phyloP scores from a whole-genome alignment of 441 rosid genomes.

The Hura crepitans region DNA sequence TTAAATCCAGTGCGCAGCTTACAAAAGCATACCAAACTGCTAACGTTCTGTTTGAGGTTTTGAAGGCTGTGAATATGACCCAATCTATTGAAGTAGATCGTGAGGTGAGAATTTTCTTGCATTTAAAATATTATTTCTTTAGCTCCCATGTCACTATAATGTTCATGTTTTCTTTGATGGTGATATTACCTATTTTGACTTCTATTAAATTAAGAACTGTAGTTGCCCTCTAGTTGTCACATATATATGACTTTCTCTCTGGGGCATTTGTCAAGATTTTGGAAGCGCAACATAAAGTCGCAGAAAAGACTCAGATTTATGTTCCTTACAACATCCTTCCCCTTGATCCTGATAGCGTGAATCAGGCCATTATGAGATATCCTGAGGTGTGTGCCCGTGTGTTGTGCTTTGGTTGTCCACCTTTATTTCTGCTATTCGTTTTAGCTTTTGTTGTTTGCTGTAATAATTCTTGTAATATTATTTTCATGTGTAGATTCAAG shows the following conservation, averaged over 20 bases:
- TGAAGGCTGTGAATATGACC: conserved; percentile 89
- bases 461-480: conserved; percentile 2
- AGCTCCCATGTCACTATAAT: neutral
- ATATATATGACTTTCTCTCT: too few relatives aligned
- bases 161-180: neutral
- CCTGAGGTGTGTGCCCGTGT: conserved; percentile 74
- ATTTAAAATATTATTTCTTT: conserved; percentile 12
- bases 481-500: conserved; percentile 62
- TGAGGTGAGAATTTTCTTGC: conserved; percentile 40
- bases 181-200: neutral
- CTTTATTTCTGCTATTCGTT: neutral
- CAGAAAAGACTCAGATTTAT: conserved; percentile 85
- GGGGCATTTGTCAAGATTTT: conserved; percentile 46
- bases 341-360: conserved; percentile 95
- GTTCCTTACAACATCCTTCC: conserved; percentile 93
- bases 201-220: conserved; percentile 2
- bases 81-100: conserved; percentile 70
- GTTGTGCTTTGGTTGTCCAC: conserved; percentile 14
- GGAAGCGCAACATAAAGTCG: conserved; percentile 91
- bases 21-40: conserved; percentile 99
- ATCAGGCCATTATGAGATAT: conserved; percentile 92
- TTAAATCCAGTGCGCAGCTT: conserved; percentile 74
- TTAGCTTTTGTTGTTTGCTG: conserved; percentile 11
- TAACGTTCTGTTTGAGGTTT: conserved; percentile 93
- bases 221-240: conserved; percentile 28